A percentile compares a stretch with the other conserved stretches of the same genome.
These are phyloP conservation scores for Chaetoceros tenuissimus DNA, from an alignment of 108 stramenopile genomes.

Conservation along the genomic window DNA sequence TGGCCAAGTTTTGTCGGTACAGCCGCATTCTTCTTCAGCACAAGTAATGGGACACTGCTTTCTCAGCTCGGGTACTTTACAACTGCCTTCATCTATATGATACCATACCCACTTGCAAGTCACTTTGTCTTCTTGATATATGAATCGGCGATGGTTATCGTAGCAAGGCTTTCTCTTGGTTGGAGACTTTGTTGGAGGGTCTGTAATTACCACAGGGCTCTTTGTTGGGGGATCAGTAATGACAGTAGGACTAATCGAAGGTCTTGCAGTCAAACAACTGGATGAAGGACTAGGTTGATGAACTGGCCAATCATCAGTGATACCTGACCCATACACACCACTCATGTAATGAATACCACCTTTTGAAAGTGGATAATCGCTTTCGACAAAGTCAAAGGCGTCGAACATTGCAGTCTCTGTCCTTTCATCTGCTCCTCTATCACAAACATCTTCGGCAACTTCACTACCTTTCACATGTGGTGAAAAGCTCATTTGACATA, in stretches of 20 bases:
- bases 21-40: background rate
- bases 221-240: background rate
- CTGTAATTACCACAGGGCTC: background rate
- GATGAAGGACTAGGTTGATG: background rate
- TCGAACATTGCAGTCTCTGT: background rate
- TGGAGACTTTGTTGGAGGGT: background rate
- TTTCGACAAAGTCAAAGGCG: constrained; percentile 1
- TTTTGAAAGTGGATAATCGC: background rate
- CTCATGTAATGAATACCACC: constrained; percentile 2
- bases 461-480: background rate
- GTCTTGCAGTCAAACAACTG: background rate
- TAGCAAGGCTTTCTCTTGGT: background rate
- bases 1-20: background rate
- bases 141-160: background rate
- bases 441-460: background rate
- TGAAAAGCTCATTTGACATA: constrained; percentile 1
- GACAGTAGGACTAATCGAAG: background rate
- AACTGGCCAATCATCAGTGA: constrained; percentile 1
- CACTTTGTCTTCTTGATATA: background rate
- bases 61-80: background rate
- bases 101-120: background rate
- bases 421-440: background rate
- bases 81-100: background rate
- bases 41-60: background rate
- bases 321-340: constrained; percentile 1